Evolutionary conservation across 108 stramenopile genomes (phyloP), one percentile per base, ranked within the genome.

Genomic region (Cyclotella sp.): DNA sequence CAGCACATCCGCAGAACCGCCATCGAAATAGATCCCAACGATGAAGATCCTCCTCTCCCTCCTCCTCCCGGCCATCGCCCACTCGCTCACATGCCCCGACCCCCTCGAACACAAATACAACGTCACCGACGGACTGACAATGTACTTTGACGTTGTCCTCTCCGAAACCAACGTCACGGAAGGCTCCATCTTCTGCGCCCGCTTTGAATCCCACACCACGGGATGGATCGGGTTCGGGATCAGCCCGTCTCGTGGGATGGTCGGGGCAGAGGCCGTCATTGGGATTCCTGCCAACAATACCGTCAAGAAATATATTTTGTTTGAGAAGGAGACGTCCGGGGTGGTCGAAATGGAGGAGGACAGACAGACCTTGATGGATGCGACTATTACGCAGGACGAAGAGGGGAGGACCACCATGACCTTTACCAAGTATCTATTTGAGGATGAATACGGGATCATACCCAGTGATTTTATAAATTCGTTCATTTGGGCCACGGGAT

Each of bases 371-470:
- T 68, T 93, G 63, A 80, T 82, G 13, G 76, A 83, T 46, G 49
- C 87, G 10, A 68, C 54, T 30, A 69, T 90, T 34, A 42, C 30
- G 16, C 87, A 90, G 82, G 63, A 64, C 22, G 70, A 73, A 1
- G 70, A 68, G 15, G 75, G 76, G 0, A 66, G 44, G 43, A 89
- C 89, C 15, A 72, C 61, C 15, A 68, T 93, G 87, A 57, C 43
- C 13, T 93, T 89, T 76, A 85, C 89, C 46, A 90, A 90, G 74
- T 62, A 83, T 22, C 45, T 90, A 43, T 78, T 54, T 2, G 88
- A 93, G 71, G 80, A 68, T 3, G 83, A 86, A 52, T 70, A 75
- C 46, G 75, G 86, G 9, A 87, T 92, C 39, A 27, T 55, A 3
- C 67, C 67, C 8, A 62, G 57, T 39, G 57, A 72, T n/a, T 81